Percentiles rank a stretch among this genome's conserved stretches.
These are phyloP conservation scores for Zychaea mexicana DNA, from an alignment of 371 early-diverging fungal genomes.

Conservation along the genomic window DNA sequence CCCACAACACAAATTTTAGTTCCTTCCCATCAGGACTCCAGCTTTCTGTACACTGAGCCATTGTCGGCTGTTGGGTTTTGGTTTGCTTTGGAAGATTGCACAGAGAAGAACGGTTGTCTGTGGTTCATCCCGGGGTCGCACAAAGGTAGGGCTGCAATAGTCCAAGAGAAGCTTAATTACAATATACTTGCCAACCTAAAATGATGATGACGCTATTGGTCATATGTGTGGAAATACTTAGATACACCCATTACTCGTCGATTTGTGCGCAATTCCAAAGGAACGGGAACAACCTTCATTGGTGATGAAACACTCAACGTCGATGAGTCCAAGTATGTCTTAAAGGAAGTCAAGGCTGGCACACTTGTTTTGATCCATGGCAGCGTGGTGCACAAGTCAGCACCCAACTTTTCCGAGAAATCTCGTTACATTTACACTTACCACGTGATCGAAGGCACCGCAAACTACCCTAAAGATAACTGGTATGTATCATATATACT, in stretches of 20 bases:
- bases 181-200: no score
- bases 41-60: slow-evolving; percentile 90
- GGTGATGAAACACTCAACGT: slow-evolving; percentile 43
- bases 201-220: no score
- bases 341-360: slow-evolving; percentile 42
- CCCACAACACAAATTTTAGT: slow-evolving; percentile 51
- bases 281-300: slow-evolving; percentile 60
- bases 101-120: slow-evolving; percentile 85
- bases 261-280: slow-evolving; percentile 67
- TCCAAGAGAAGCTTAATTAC: neutral
- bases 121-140: slow-evolving; percentile 89
- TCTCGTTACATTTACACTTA: slow-evolving; percentile 93
- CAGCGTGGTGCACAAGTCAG: slow-evolving; percentile 82
- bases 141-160: slow-evolving; percentile 50
- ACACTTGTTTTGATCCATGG: slow-evolving; percentile 92
- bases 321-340: slow-evolving; percentile 42
- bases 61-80: slow-evolving; percentile 88
- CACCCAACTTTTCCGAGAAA: slow-evolving; percentile 74
- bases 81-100: slow-evolving; percentile 95
- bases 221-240: neutral
- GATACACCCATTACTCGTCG: slow-evolving; percentile 71
- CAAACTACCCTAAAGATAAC: slow-evolving; percentile 66
- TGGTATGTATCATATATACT: slow-evolving; percentile 64
- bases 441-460: slow-evolving; percentile 85
- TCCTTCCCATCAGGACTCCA: slow-evolving; percentile 86